phyloP scores from a whole-genome alignment of 352 stramenopile species.

The Elongisporangium undulatum region DNA sequence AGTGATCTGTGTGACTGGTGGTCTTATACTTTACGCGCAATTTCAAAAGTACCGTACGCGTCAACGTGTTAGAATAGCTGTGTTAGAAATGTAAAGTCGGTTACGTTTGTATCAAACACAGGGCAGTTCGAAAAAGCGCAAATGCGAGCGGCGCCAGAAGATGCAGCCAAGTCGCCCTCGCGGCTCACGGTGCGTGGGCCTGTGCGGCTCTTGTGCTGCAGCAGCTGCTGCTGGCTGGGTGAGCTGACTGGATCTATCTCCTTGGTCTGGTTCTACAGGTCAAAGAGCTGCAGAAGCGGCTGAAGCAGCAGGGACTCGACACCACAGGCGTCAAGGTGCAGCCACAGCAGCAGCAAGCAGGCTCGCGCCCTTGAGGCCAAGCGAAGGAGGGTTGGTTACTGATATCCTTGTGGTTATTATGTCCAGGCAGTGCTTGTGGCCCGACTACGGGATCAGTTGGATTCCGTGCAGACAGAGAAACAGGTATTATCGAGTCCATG shows the following conservation, averaged over 20 bases:
- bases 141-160: neutral
- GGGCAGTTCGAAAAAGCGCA: neutral
- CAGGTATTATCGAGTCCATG: neutral
- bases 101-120: neutral
- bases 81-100: neutral
- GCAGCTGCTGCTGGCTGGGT: neutral
- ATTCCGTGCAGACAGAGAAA: neutral
- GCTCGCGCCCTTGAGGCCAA: too few species aligned
- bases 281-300: constrained; percentile 45
- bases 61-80: neutral
- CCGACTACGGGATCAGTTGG: constrained; percentile 28
- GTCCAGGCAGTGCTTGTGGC: constrained; percentile 25
- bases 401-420: neutral
- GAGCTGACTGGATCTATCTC: neutral
- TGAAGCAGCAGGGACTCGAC: constrained; percentile 36
- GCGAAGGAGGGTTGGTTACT: neutral
- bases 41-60: neutral
- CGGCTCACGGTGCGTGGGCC: neutral
- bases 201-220: neutral
- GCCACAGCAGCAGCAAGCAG: neutral
- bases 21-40: too few species aligned
- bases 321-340: constrained; percentile 33
- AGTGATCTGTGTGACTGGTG: neutral
- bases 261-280: constrained; percentile 17
- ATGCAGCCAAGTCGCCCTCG: neutral